Evolutionary conservation across 495 filamentous ascomycete species (phyloP), one percentile per base, ranked within the genome.

Genomic region (Tetracladium marchalianum): DNA sequence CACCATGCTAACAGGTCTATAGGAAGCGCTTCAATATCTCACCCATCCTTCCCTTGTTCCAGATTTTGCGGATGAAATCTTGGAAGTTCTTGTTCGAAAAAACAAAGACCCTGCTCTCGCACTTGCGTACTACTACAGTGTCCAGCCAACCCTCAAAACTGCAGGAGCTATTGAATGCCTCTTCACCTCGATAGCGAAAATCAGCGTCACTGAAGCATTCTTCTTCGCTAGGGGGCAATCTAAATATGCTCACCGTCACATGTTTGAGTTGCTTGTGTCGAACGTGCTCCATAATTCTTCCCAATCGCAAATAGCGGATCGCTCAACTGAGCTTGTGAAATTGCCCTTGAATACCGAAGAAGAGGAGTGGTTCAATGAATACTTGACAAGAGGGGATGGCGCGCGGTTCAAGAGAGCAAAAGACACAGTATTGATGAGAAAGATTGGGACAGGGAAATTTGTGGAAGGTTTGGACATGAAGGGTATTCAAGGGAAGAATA

Each of bases 61-160:
- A 19, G 85, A 84, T 22, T 90, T 90, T 54, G 75, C 83, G 27
- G 84, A 90, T 60, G 85, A 90, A 44, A 87, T 90, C 39, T 72
- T 88, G 47, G 69, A 76, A 33, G 71, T 71, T 18, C 72, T 92
- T n/a, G 79, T 84, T 31, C 68, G 69, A 11, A 66, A 79, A 46
- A 66, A 75, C 2, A 67, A 75, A 44, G 80, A 88, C 52, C 75
- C 79, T 54, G 73, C 66, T 40, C 69, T 88, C 5, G 65, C 82
- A 0, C 71, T 90, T 43, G 81, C 84, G 24, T 92, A 90, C 61
- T 90, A 84, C 62, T 74, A 87, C 42, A 78, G 78, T 15, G 76
- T 78, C 4, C 75, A 77, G 35, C 84, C 85, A 9, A 67, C 80
- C 17, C 67, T 92, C 1, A 72, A 72, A 38, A 75, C 67, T 0